A percentile compares a stretch with the other conserved stretches of the same genome.
phyloP scores from a whole-genome alignment of 768 basidiomycete species.

The Russula dissimulans region DNA sequence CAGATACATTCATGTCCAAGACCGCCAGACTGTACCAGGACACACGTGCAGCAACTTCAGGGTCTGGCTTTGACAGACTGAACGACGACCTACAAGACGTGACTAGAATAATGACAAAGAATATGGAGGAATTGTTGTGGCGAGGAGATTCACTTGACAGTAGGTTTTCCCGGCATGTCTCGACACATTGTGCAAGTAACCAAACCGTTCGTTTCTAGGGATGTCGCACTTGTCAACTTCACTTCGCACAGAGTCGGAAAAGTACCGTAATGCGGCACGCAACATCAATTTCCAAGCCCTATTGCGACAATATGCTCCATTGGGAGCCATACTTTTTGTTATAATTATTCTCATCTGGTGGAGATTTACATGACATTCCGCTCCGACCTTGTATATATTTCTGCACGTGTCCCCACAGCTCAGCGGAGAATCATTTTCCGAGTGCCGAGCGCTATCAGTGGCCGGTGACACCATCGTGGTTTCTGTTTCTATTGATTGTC shows the following conservation, averaged over 20 bases:
- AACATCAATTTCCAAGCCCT: conserved; percentile 93
- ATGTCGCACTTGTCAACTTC: conserved; percentile 97
- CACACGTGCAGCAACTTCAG: conserved; percentile 73
- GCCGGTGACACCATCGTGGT: conserved; percentile 1
- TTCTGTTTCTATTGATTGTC: neutral
- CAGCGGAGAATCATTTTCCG: neutral
- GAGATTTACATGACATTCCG: conserved; percentile 50
- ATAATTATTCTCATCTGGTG: conserved; percentile 71
- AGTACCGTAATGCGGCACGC: conserved; percentile 90
- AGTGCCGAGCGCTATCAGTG: neutral
- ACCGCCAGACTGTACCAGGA: conserved; percentile 93
- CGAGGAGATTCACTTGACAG: conserved; percentile 94
- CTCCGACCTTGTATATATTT: conserved; percentile 5
- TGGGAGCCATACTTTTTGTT: conserved; percentile 74
- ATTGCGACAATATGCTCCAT: conserved; percentile 90
- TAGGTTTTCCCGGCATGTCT: conserved; percentile 32
- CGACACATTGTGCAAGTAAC: neutral
- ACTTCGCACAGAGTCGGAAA: conserved; percentile 91
- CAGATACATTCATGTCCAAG: conserved; percentile 98
- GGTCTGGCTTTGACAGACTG: conserved; percentile 69
- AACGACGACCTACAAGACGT: conserved; percentile 98
- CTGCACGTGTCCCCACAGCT: neutral
- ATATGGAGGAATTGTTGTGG: conserved; percentile 99
- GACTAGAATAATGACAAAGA: conserved; percentile 99
- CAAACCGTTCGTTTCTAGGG: conserved; percentile 36